Evolutionary conservation across 768 basidiomycete species (phyloP).

Genomic region (Rubroboletus pulcherrimus): DNA sequence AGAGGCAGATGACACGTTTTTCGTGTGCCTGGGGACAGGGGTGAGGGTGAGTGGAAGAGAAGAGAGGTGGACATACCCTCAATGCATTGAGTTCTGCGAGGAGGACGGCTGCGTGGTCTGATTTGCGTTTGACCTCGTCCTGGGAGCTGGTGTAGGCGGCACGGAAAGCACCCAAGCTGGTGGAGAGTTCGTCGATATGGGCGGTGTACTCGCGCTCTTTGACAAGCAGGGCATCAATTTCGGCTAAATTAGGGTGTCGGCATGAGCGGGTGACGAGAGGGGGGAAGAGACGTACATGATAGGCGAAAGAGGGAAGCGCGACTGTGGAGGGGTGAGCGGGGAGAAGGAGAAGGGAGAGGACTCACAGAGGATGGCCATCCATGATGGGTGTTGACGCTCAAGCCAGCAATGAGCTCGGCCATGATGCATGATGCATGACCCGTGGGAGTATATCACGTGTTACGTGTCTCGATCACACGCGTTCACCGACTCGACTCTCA

Average conservation of each 20-base stretch:
- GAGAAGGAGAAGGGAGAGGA: neutral
- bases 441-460: conserved; percentile 34
- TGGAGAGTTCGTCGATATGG: conserved; percentile 24
- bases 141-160: conserved; percentile 25
- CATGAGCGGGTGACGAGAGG: neutral
- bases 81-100: conserved; percentile 26
- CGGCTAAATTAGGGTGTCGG: conserved; percentile 17
- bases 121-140: conserved; percentile 16
- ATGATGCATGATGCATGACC: too few species aligned
- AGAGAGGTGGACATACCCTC: conserved; percentile 17
- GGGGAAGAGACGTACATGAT: conserved; percentile 2
- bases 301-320: neutral
- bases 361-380: conserved; percentile 20
- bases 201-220: conserved; percentile 22
- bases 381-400: neutral
- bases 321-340: neutral
- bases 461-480: conserved; percentile 26
- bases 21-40: conserved; percentile 21
- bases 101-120: conserved; percentile 10
- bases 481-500: too few species aligned
- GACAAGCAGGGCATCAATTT: conserved; percentile 25
- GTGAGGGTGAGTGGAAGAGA: neutral
- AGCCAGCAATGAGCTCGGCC: neutral
- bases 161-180: conserved; percentile 23
- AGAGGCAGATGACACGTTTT: conserved; percentile 41